Evolutionary conservation across 495 filamentous ascomycete genomes (phyloP).

Genomic region (Durotheca rogersii): DNA sequence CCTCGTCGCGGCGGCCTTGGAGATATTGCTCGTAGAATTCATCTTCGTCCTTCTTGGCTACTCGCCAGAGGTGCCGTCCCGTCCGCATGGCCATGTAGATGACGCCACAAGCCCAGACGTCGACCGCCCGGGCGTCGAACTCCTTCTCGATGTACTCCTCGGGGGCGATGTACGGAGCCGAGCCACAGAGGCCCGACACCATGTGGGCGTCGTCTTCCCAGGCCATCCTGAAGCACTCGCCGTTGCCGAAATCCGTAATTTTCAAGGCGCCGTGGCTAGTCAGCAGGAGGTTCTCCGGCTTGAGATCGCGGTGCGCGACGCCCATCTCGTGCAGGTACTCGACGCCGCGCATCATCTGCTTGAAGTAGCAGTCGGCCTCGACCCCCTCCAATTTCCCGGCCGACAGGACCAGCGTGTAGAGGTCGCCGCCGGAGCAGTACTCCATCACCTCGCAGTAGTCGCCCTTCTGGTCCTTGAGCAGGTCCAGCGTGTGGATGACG

Average conservation of each 20-base stretch:
- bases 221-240: constrained; percentile 99
- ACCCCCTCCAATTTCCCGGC: constrained; percentile 89
- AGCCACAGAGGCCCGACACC: constrained; percentile 95
- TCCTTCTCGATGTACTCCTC: constrained; percentile 95
- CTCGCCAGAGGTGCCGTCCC: constrained; percentile 91
- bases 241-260: constrained; percentile 98
- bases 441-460: constrained; percentile 99
- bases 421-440: constrained; percentile 93
- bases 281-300: constrained; percentile 94
- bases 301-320: constrained; percentile 94
- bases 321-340: constrained; percentile 99
- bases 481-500: constrained; percentile 95
- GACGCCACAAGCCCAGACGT: constrained; percentile 96
- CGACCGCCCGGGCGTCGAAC: constrained; percentile 94
- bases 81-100: constrained; percentile 99
- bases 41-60: constrained; percentile 92
- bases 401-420: constrained; percentile 91
- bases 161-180: constrained; percentile 94
- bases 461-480: constrained; percentile 92
- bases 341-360: constrained; percentile 98
- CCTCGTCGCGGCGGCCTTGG: constrained; percentile 86
- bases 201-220: constrained; percentile 98
- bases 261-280: constrained; percentile 94
- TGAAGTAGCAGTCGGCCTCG: constrained; percentile 98
- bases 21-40: constrained; percentile 95